Evolutionary conservation across 345 rosid genomes (phyloP).

Genomic region (Dipteronia sinensis): DNA sequence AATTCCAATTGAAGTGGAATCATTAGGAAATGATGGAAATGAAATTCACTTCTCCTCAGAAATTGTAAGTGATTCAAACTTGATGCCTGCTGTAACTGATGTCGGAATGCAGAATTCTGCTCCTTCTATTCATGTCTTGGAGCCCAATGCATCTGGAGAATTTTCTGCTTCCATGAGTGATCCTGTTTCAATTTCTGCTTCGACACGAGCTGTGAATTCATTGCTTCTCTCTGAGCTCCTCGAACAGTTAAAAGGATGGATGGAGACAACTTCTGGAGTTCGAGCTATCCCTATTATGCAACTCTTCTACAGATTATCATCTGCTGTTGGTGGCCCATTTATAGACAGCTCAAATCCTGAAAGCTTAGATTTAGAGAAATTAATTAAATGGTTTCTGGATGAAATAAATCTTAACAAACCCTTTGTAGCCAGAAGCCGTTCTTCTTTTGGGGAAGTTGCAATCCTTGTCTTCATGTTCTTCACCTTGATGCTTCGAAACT

Average conservation of each 20-base stretch:
- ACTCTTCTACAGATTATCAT: constrained; percentile 90
- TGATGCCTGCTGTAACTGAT: constrained; percentile 50
- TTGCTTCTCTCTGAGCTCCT: constrained; percentile 91
- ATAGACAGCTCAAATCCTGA: constrained; percentile 90
- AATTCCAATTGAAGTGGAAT: constrained; percentile 88
- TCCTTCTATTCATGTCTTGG: constrained; percentile 93
- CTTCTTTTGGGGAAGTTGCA: constrained; percentile 86
- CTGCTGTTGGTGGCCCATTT: constrained; percentile 95
- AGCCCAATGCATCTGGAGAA: constrained; percentile 80
- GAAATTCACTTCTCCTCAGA: constrained; percentile 81
- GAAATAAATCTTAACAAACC: constrained; percentile 78
- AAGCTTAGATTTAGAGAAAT: constrained; percentile 76
- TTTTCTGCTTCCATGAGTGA: constrained; percentile 74
- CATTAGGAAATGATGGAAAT: constrained; percentile 80
- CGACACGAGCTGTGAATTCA: constrained; percentile 89
- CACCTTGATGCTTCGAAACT: constrained; percentile 98
- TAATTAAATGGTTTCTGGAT: constrained; percentile 84
- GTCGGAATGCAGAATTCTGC: constrained; percentile 58
- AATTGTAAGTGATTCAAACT: constrained; percentile 61
- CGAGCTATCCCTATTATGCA: constrained; percentile 95
- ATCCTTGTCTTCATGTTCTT: constrained; percentile 97
- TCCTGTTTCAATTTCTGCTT: constrained; percentile 88
- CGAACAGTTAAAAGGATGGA: constrained; percentile 94
- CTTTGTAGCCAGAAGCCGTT: constrained; percentile 61
- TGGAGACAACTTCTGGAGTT: constrained; percentile 79